Evolutionary conservation across 1,284 basidiomycete species (phyloP).

Genomic region (Fereydounia khargensis): DNA sequence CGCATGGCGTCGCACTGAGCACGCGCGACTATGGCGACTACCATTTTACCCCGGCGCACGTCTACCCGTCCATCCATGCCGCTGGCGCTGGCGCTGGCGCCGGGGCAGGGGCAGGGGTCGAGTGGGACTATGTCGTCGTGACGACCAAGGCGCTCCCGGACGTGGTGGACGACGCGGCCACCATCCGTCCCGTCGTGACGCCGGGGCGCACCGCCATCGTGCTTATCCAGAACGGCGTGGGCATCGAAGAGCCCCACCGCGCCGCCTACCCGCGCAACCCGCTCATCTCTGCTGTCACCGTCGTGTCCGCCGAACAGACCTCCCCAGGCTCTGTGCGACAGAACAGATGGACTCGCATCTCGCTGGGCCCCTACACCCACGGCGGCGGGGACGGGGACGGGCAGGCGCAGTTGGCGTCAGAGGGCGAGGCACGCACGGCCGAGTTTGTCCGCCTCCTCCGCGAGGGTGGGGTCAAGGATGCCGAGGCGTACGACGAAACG

Average conservation of each 20-base stretch:
- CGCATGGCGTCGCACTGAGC: slow-evolving; percentile 54
- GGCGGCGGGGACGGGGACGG: slow-evolving; percentile 29
- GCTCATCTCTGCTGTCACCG: slow-evolving; percentile 59
- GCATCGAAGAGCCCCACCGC: slow-evolving; percentile 59
- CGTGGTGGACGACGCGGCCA: slow-evolving; percentile 57
- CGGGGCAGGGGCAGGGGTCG: neutral
- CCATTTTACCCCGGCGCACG: slow-evolving; percentile 56
- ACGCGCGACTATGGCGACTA: slow-evolving; percentile 60
- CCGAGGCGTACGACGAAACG: slow-evolving; percentile 56
- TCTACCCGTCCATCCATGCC: slow-evolving; percentile 53
- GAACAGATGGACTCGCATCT: slow-evolving; percentile 61
- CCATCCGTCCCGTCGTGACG: slow-evolving; percentile 52
- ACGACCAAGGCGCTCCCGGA: slow-evolving; percentile 60
- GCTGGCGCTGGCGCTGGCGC: slow-evolving; percentile 5
- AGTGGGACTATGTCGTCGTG: slow-evolving; percentile 60
- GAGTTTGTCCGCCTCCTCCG: slow-evolving; percentile 52
- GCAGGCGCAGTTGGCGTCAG: slow-evolving; percentile 5
- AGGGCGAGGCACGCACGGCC: slow-evolving; percentile 10
- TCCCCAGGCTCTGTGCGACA: slow-evolving; percentile 57
- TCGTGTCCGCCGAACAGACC: slow-evolving; percentile 59
- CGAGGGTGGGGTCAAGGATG: slow-evolving; percentile 58
- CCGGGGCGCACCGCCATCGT: slow-evolving; percentile 51
- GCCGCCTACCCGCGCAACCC: slow-evolving; percentile 52
- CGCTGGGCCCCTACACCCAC: slow-evolving; percentile 58
- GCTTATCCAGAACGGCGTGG: slow-evolving; percentile 61